phyloP scores from a whole-genome alignment of 306 rosid species.

The Rubus parviflorus region DNA sequence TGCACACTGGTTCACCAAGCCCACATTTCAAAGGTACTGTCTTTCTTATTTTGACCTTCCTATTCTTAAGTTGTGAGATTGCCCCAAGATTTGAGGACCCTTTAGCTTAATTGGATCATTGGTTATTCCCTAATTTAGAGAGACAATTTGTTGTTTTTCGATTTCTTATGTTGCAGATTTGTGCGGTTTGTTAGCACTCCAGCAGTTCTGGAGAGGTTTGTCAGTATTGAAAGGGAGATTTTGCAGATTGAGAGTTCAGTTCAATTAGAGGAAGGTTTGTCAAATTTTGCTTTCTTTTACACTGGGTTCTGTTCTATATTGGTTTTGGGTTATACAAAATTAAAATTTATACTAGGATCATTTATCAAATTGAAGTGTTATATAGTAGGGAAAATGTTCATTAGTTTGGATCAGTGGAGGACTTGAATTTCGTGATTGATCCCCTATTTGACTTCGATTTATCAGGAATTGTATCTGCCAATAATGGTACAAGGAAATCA shows the following conservation, averaged over 20 bases:
- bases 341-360: no score
- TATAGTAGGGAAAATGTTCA: not conserved
- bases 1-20: constrained; percentile 58
- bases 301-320: constrained; percentile 2
- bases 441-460: not conserved
- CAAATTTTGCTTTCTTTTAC: not conserved
- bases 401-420: not conserved
- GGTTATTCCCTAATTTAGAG: not conserved
- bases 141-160: not conserved
- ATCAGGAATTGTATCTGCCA: constrained; percentile 12
- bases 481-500: constrained; percentile 14
- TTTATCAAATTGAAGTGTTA: no score
- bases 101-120: not conserved
- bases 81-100: not conserved
- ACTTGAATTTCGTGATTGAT: not conserved
- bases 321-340: not conserved
- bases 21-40: constrained; percentile 58
- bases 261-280: constrained; percentile 40
- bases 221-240: constrained; percentile 57
- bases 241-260: constrained; percentile 58
- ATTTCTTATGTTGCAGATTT: constrained; percentile 39
- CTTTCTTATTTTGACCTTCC: constrained; percentile 2
- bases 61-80: not conserved
- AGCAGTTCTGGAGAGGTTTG: constrained; percentile 67
- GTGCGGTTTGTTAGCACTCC: constrained; percentile 79